Evolutionary conservation across 129 eudicot genomes (phyloP).

Genomic region (Ambrosia trifida): DNA sequence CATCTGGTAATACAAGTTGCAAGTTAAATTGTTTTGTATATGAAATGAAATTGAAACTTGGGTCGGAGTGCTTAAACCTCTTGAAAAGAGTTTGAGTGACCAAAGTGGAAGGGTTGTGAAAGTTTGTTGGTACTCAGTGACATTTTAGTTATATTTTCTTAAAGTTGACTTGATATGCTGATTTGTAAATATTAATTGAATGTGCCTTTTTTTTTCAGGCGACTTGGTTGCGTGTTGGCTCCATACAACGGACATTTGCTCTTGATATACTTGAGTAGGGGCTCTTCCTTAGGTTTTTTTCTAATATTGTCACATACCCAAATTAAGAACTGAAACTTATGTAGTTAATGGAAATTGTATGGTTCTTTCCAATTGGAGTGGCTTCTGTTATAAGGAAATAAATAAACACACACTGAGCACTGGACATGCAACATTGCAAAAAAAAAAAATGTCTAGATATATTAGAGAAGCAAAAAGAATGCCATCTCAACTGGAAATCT

Average conservation of each 20-base stretch:
- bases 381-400: neutral
- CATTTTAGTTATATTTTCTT: neutral
- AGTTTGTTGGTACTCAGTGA: neutral
- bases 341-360: constrained; percentile 8
- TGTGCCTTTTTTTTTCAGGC: constrained; percentile 55
- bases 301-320: neutral
- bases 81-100: neutral
- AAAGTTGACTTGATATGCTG: constrained; percentile 11
- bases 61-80: neutral
- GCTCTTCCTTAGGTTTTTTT: constrained; percentile 23
- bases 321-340: neutral
- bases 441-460: constrained; percentile 6
- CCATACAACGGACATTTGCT: constrained; percentile 92
- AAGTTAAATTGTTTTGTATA: neutral
- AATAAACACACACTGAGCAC: neutral
- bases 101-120: neutral
- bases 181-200: constrained; percentile 14
- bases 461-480: constrained; percentile 18
- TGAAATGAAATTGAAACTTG: constrained; percentile 1
- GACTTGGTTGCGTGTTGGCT: constrained; percentile 70
- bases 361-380: constrained; percentile 7
- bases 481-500: neutral
- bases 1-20: neutral
- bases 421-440: constrained; percentile 4
- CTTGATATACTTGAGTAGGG: constrained; percentile 96